Evolutionary conservation across 2,329 filamentous ascomycete species (phyloP).

Genomic region (Dactylonectria estremocensis): DNA sequence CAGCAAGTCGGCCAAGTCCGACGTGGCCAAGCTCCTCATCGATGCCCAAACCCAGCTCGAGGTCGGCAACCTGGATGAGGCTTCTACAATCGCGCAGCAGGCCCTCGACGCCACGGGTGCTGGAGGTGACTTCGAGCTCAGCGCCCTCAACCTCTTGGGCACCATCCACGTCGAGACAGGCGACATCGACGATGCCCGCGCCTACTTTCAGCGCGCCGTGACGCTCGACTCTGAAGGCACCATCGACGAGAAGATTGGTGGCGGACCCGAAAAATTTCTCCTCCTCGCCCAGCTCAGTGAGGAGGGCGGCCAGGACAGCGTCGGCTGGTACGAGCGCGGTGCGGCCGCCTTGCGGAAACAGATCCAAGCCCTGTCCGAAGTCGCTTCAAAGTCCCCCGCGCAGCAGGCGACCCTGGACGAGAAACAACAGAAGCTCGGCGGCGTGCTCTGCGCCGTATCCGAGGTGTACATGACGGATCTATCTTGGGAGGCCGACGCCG

Average conservation of each 20-base stretch:
- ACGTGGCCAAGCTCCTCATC: conserved; percentile 52
- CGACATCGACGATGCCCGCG: conserved; percentile 81
- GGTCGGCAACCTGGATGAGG: conserved; percentile 60
- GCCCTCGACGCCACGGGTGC: conserved; percentile 62
- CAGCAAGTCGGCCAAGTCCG: conserved; percentile 55
- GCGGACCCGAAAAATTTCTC: conserved; percentile 93
- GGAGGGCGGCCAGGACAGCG: conserved; percentile 76
- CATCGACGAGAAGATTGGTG: conserved; percentile 79
- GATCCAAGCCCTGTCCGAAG: conserved; percentile 74
- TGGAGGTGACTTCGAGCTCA: conserved; percentile 68
- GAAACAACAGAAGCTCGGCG: conserved; percentile 86
- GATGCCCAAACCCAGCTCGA: conserved; percentile 61
- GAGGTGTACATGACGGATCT: conserved; percentile 99
- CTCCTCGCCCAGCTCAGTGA: conserved; percentile 93
- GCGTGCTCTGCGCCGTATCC: conserved; percentile 92
- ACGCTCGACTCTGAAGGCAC: conserved; percentile 83
- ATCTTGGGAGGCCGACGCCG: conserved; percentile 92
- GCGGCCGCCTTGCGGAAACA: conserved; percentile 80
- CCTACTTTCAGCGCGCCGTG: conserved; percentile 81
- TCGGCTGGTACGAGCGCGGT: conserved; percentile 79
- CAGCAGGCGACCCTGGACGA: conserved; percentile 68
- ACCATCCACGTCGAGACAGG: conserved; percentile 88
- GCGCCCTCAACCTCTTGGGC: conserved; percentile 82
- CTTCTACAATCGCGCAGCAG: conserved; percentile 57
- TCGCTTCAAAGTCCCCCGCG: conserved; percentile 55